Conservation (phyloP, 73 alveolate genomes). For the Tetrahymena elliotti region DNA sequence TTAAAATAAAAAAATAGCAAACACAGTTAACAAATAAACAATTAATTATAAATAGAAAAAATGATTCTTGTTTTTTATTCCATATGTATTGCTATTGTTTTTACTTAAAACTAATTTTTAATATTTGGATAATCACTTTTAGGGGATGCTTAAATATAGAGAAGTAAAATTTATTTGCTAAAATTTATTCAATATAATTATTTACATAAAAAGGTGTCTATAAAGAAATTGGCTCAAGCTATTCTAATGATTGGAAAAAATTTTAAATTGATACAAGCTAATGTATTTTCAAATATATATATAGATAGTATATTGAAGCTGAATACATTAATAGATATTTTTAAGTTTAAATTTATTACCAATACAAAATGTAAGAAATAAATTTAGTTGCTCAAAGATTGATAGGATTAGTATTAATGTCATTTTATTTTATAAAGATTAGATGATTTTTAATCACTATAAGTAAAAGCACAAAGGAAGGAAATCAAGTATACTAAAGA, state of each 20-base stretch:
- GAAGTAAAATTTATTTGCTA: background rate
- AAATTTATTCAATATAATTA: no score
- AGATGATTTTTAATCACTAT: background rate
- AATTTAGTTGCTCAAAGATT: no score
- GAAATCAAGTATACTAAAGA: background rate
- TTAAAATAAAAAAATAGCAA: background rate
- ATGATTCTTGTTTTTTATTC: background rate
- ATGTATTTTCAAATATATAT: background rate
- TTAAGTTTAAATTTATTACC: background rate
- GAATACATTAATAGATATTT: background rate
- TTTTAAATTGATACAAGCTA: background rate
- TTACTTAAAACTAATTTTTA: background rate
- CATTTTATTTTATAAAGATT: background rate
- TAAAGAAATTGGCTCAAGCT: background rate
- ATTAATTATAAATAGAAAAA: no score
- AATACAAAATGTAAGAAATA: background rate
- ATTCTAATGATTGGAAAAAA: background rate
- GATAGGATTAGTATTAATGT: no score
- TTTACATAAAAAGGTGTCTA: background rate
- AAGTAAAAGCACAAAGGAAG: background rate
- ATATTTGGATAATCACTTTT: background rate
- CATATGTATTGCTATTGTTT: no score
- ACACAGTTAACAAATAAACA: background rate
- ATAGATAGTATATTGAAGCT: background rate
- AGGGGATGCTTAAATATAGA: background rate